Conservation (phyloP, 108 stramenopile genomes). For the Pseudonitzschia delicatissima region DNA sequence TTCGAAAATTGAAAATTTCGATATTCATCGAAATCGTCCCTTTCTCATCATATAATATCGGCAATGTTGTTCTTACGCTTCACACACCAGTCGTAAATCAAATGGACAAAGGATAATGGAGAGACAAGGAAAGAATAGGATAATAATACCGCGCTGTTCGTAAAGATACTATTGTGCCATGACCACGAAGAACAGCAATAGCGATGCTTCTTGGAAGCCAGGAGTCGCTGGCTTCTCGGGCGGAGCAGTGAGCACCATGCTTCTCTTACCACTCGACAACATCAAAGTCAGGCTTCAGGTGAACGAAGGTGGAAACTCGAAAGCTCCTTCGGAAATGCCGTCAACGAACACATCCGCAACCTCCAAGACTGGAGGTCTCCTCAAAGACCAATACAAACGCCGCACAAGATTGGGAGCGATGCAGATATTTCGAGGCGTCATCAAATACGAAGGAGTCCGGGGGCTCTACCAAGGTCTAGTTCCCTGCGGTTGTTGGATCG, state of each 20-base stretch:
- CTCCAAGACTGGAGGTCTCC: background rate
- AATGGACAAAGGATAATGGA: too few relatives aligned
- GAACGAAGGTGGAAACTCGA: slow-evolving; percentile 40
- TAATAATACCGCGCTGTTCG: background rate
- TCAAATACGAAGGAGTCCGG: slow-evolving; percentile 71
- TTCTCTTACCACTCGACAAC: slow-evolving; percentile 93
- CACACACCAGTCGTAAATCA: too few relatives aligned
- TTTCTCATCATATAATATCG: too few relatives aligned
- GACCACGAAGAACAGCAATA: background rate
- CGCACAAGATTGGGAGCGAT: slow-evolving; percentile 27
- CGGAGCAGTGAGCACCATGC: slow-evolving; percentile 65
- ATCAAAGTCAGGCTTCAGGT: slow-evolving; percentile 94
- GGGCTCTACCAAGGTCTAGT: slow-evolving; percentile 91
- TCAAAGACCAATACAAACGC: background rate
- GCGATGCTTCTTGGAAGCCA: background rate
- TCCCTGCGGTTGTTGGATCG: slow-evolving; percentile 89
- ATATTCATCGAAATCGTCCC: too few relatives aligned
- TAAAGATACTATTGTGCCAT: background rate
- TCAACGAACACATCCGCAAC: slow-evolving; percentile 7
- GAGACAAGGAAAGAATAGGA: background rate
- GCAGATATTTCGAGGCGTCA: slow-evolving; percentile 48
- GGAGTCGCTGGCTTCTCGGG: slow-evolving; percentile 68
- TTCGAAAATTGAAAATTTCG: too few relatives aligned
- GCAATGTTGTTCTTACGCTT: too few relatives aligned
- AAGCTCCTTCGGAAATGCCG: background rate